Base-by-base conservation (phyloP, 83 land plant species). In the Isoetes engelmannii region DNA sequence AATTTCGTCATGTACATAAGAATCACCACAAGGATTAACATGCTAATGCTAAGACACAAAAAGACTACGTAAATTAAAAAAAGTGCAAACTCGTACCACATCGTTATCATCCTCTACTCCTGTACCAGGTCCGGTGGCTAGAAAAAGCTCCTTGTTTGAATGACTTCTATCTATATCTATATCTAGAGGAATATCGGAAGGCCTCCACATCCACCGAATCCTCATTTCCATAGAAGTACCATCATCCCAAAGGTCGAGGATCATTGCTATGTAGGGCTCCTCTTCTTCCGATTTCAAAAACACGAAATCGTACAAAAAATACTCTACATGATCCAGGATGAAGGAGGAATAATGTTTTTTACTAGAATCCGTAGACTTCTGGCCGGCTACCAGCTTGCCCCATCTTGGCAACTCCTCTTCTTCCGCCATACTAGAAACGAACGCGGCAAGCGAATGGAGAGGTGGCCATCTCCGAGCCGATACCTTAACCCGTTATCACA, bases 41-140 rank as follows among this genome's bases (percentile, higher is more conserved):
- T 28, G 37, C 37, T 28, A 28, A 28, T 28, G 37, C 37, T 28
- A 28, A 28, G 0, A 28, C 37, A 28, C 37, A 28, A 28, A 28
- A 28, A 28, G 0, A 28, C 37, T 28, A 28, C 37, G 37, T 28
- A 28, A 28, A 28, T 28, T 2, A 28, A 0, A 28, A n/a, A 28
- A 28, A 28, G 37, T 2, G 37, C 37, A 28, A 0, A 28, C 37
- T 28, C 37, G 37, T 85, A 88, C 89, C 92, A 85, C 45, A 43
- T 76, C 82, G 79, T 88, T 88, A n/a, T 81, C 43, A 75, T 85
- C 80, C 15, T 56, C 46, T 59, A 88, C 69, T 9, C 92, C 86
- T 7, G n/a, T 41, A 44, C 84, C 86, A 61, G 82, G 79, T 10
- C 92, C 92, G 47, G 67, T 66, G 6, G 84, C 88, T 76, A 88